A percentile compares a stretch with the other conserved stretches of the same genome.
Evolutionary conservation across 345 rosid genomes (phyloP).

Genomic region (Psidium guajava): DNA sequence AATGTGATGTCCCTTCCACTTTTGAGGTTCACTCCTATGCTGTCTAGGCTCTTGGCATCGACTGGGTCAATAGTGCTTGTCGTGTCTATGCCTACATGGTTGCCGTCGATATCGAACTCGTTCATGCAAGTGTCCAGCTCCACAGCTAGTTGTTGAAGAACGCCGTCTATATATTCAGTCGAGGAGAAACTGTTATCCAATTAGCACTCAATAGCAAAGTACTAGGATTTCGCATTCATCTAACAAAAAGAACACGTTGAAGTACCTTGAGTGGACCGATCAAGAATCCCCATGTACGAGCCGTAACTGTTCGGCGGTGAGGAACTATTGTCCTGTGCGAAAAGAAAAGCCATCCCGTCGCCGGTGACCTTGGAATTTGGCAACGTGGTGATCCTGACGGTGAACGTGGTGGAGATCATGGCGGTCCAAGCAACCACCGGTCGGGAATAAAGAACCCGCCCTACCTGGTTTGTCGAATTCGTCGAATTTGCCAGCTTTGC

Average conservation of each 20-base stretch:
- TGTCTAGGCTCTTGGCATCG: constrained; percentile 6
- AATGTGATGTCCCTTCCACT: constrained; percentile 21
- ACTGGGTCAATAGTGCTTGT: constrained; percentile 8
- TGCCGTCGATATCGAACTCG: constrained; percentile 23
- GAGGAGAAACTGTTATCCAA: neutral
- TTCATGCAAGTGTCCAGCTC: constrained; percentile 32
- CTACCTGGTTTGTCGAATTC: constrained; percentile 5
- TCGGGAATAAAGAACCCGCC: constrained; percentile 15
- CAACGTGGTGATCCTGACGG: constrained; percentile 15
- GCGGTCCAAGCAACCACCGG: constrained; percentile 26
- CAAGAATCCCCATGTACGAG: constrained; percentile 25
- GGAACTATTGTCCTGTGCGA: constrained; percentile 9
- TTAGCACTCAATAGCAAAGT: neutral
- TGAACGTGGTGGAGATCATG: constrained; percentile 19
- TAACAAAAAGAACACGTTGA: neutral
- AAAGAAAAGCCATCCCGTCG: constrained; percentile 25
- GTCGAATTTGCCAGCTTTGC: too few species aligned
- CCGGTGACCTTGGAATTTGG: constrained; percentile 2
- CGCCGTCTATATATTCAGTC: neutral
- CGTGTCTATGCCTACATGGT: constrained; percentile 23
- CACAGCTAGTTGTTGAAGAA: constrained; percentile 17
- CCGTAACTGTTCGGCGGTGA: constrained; percentile 18
- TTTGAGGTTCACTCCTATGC: constrained; percentile 20
- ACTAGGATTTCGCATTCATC: neutral
- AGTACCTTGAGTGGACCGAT: constrained; percentile 15